phyloP scores from a whole-genome alignment of 2,329 filamentous ascomycete species.

The Alternaria sp. region DNA sequence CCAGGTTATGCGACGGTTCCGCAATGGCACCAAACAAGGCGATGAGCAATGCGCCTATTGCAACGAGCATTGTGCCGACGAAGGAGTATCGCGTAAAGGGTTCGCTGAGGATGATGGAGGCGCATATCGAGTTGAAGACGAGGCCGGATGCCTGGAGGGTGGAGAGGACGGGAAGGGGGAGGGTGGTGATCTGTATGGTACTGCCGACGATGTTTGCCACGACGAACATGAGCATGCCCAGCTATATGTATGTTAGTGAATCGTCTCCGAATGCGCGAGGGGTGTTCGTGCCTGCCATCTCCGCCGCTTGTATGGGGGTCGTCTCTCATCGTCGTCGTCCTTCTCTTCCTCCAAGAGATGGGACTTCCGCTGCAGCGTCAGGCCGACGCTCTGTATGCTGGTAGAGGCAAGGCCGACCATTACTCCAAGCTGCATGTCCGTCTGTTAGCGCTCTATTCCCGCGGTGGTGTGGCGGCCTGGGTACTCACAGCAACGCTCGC shows the following conservation, averaged over 20 bases:
- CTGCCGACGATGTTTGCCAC: constrained; percentile 92
- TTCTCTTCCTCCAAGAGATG: constrained; percentile 98
- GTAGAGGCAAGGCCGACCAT: constrained; percentile 92
- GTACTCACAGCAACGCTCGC: constrained; percentile 51
- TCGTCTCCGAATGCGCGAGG: neutral
- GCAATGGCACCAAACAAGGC: constrained; percentile 93
- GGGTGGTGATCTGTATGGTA: constrained; percentile 94
- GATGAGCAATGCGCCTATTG: constrained; percentile 86
- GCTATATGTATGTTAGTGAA: constrained; percentile 41
- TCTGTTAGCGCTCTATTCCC: constrained; percentile 5
- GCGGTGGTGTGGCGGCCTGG: neutral
- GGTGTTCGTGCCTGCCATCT: constrained; percentile 76
- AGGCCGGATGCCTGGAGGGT: constrained; percentile 89
- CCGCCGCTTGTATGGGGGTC: constrained; percentile 86
- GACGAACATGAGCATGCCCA: constrained; percentile 97
- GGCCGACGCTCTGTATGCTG: constrained; percentile 89
- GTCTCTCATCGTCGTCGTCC: constrained; percentile 73
- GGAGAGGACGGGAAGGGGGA: constrained; percentile 91
- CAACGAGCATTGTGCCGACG: constrained; percentile 86
- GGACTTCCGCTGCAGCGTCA: constrained; percentile 96
- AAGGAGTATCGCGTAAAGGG: constrained; percentile 95
- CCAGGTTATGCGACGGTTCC: constrained; percentile 86
- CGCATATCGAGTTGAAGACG: constrained; percentile 98
- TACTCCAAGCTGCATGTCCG: constrained; percentile 75
- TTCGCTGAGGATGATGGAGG: constrained; percentile 88